phyloP scores from a whole-genome alignment of 805 yeast species.

The Sugiyamaella chiloensis region DNA sequence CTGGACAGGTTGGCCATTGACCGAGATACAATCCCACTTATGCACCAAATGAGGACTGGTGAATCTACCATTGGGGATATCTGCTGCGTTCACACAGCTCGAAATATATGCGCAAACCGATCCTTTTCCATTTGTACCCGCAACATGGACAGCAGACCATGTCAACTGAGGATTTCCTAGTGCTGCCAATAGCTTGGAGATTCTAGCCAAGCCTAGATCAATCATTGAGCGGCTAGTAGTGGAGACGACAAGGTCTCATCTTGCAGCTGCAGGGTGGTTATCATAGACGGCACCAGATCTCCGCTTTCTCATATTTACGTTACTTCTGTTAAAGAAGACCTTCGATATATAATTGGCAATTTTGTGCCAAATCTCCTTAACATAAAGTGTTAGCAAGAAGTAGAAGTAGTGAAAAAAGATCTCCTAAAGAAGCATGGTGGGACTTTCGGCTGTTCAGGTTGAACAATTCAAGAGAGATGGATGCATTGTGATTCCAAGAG shows the following conservation, averaged over 20 bases:
- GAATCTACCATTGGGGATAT: constrained; percentile 65
- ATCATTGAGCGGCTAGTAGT: constrained; percentile 37
- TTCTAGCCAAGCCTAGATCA: constrained; percentile 56
- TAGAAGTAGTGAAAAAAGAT: too few species aligned
- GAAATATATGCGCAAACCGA: constrained; percentile 82
- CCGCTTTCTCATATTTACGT: too few species aligned
- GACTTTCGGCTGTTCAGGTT: constrained; percentile 49
- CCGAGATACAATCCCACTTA: constrained; percentile 70
- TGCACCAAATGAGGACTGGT: constrained; percentile 83
- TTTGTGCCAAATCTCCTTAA: too few species aligned
- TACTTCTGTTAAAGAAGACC: too few species aligned
- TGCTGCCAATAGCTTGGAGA: constrained; percentile 42
- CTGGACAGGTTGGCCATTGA: constrained; percentile 58
- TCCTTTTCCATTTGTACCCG: constrained; percentile 97
- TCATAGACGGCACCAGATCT: too few species aligned
- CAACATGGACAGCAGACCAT: constrained; percentile 77
- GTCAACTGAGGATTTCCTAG: constrained; percentile 68
- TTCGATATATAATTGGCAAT: too few species aligned
- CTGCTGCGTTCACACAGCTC: constrained; percentile 52
- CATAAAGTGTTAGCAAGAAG: too few species aligned
- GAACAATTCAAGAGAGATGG: constrained; percentile 52
- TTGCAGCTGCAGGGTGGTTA: too few species aligned
- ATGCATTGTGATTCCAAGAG: constrained; percentile 56
- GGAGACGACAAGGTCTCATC: too few species aligned
- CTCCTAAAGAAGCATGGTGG: constrained; percentile 8